Base-by-base conservation (phyloP, 805 yeast species). In the Pichia eremophila region DNA sequence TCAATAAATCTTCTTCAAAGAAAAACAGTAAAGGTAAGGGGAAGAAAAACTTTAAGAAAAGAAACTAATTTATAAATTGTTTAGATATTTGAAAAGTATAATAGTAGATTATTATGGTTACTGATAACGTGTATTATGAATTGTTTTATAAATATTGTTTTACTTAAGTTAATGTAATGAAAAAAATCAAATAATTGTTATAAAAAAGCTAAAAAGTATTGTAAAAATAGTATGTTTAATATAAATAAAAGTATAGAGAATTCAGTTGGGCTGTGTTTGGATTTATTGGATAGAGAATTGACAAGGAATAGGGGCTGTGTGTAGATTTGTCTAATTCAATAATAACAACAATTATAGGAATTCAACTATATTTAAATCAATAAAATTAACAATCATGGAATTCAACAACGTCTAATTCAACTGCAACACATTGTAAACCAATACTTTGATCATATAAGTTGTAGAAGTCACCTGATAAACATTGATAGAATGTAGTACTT, bases 391-490 rank as follows among this genome's bases (percentile, higher is more conserved):
- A 82, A 41, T 64, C 57, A 52, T 79, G 72, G 56, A 81, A 71
- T 59, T 77, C 78, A 53, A 81, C 77, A 55, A 80, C 70, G 52
- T 70, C 70, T 58, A 84, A 73, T 62, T 78, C 68, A 58, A 84
- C 84, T 49, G 81, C 72, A 47, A 68, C 61, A 74, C 90, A 83
- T 60, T 81, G 85, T 29, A 61, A 65, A 50, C 81, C 87, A 46
- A 80, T 63, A 54, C 70, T 64, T 64, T 78, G 69, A 63, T 82
- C 86, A 67, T 84, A 84, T 67, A 84, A 70, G 75, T 84, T 84
- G 81, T 81, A 83, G 76, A 84, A 84, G 60, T 71, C 71, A 57
- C 91, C 91, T 37, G 88, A 81, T 56, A 75, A 61, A 71, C 91
- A 84, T 69, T 81, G 83, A 75, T 77, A 83, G 73, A 83, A 83